phyloP scores from a whole-genome alignment of 2,329 filamentous ascomycete species.

The Aspergillus ochraceus region DNA sequence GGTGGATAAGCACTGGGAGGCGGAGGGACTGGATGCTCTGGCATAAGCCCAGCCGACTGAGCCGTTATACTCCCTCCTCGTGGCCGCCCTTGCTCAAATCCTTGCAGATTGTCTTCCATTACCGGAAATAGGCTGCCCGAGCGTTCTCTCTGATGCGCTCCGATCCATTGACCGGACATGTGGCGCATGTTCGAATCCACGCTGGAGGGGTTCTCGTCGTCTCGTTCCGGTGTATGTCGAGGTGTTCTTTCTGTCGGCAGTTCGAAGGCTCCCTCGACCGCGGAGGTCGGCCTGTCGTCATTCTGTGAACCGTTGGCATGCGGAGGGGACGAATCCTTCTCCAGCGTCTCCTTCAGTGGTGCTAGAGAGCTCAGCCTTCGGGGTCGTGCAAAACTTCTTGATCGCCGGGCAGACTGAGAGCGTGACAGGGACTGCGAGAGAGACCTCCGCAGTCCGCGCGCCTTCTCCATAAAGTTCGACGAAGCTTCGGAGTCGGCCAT shows the following conservation, averaged over 20 bases:
- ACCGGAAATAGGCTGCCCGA: constrained; percentile 24
- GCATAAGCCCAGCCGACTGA: constrained; percentile 34
- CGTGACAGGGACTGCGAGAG: constrained; percentile 30
- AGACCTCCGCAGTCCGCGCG: constrained; percentile 33
- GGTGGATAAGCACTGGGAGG: constrained; percentile 32
- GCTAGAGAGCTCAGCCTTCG: constrained; percentile 31
- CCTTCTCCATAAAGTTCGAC: constrained; percentile 27
- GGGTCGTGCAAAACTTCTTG: constrained; percentile 27
- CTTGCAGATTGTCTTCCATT: constrained; percentile 22
- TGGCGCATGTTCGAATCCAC: constrained; percentile 28
- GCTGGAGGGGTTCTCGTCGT: constrained; percentile 19
- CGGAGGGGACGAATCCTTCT: constrained; percentile 17
- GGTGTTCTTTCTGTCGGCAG: constrained; percentile 39
- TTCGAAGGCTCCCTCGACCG: constrained; percentile 35
- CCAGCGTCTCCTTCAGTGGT: constrained; percentile 31
- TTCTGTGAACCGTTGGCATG: constrained; percentile 19
- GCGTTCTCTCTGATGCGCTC: constrained; percentile 24
- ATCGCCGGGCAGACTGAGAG: constrained; percentile 30
- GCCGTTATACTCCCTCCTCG: constrained; percentile 35
- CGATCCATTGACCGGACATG: constrained; percentile 32
- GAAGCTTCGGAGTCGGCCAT: constrained; percentile 23
- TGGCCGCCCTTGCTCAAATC: constrained; percentile 25
- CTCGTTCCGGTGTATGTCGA: constrained; percentile 35
- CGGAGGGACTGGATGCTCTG: constrained; percentile 39
- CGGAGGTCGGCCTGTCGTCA: constrained; percentile 34